Evolutionary conservation across 345 rosid genomes (phyloP).

Genomic region (Eucalyptus sp.): DNA sequence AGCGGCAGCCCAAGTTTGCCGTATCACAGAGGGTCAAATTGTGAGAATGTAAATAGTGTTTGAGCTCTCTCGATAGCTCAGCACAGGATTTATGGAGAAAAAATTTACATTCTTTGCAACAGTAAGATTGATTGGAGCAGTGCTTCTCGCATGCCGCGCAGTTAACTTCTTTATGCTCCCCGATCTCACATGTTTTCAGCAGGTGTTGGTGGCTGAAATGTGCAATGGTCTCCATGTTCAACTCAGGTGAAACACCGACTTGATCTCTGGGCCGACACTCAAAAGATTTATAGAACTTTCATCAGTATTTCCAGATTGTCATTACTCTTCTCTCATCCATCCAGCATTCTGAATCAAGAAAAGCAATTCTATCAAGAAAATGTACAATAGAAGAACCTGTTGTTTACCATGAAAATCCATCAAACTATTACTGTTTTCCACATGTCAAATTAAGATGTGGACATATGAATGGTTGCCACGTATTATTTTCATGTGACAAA

Average conservation of each 20-base stretch:
- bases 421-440: background rate
- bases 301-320: background rate
- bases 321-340: background rate
- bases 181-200: background rate
- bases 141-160: background rate
- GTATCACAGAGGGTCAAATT: background rate
- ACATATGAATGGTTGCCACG: background rate
- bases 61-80: background rate
- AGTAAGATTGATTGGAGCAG: background rate
- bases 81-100: background rate
- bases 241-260: background rate
- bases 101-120: background rate
- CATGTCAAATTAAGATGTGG: background rate
- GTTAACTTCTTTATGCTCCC: background rate
- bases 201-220: background rate
- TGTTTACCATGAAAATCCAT: background rate
- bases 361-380: background rate
- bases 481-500: background rate
- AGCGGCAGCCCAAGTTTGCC: background rate
- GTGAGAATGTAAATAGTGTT: background rate
- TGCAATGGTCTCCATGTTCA: background rate
- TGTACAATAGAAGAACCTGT: background rate
- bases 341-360: background rate
- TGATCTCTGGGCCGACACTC: background rate
- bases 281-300: background rate